Base-by-base conservation (phyloP, 2,329 filamentous ascomycete species). In the Onygenales sp. region DNA sequence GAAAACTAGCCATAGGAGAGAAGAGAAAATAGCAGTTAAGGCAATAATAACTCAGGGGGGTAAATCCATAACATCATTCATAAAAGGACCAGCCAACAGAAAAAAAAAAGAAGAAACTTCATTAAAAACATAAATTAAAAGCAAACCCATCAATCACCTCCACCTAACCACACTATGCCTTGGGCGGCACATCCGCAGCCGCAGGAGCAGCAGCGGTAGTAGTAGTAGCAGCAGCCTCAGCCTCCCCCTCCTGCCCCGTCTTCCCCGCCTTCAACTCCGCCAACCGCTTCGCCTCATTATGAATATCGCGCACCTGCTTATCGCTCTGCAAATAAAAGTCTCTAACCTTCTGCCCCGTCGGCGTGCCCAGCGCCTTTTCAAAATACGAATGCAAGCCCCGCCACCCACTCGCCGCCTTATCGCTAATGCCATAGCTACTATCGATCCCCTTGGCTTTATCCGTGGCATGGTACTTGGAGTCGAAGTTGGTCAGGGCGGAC, bases 281-380 rank as follows among this genome's bases (percentile, higher is more conserved):
- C 52, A 98, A 78, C 61, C 93, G 84, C 58, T 86, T 81, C 35
- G 93, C 93, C 78, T 98, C 93, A 58, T 79, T 80, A 74, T 98
- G 93, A 46, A 98, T 93, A 68, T 98, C 93, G 63, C 89, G 79
- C 35, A 96, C 90, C 73, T 97, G 91, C 75, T 89, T 89, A 69
- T 86, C 84, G 58, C 87, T 82, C 61, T 89, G 78, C 7, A 84
- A 80, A 74, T 98, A 98, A 75, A 98, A 98, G 58, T 85, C 78
- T 61, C 88, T 86, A 57, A 98, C 75, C 73, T 86, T 89, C 77
- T 91, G 83, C 62, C 93, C 93, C 1, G 90, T 95, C 8, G 90
- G 89, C 0, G 90, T 94, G 68, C 80, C 85, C 54, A 85, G 77
- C 2, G 92, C 92, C 80, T 94, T 94, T 75, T 97, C 92, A 67